phyloP scores from a whole-genome alignment of 2,329 filamentous ascomycete genomes.

The Sclerotinia spermophila region DNA sequence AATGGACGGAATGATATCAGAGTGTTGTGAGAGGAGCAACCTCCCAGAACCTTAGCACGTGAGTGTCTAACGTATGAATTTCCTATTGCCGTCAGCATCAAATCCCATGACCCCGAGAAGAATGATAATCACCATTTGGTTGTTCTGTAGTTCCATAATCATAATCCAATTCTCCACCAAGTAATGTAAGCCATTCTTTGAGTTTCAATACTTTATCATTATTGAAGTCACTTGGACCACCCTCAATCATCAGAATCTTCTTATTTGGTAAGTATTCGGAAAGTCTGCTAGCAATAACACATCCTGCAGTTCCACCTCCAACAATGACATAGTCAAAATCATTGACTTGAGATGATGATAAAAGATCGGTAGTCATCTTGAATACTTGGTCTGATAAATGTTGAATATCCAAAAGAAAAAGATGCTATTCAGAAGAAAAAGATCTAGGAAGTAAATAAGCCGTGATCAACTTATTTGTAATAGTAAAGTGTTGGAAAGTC shows the following conservation, averaged over 20 bases:
- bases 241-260: conserved; percentile 79
- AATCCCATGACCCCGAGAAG: background rate
- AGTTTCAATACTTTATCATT: conserved; percentile 83
- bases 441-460: background rate
- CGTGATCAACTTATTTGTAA: conserved; percentile 9
- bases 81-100: conserved; percentile 46
- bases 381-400: background rate
- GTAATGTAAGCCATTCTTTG: conserved; percentile 79
- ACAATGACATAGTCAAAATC: conserved; percentile 48
- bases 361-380: conserved; percentile 35
- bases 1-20: conserved; percentile 91
- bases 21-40: conserved; percentile 92
- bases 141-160: conserved; percentile 85
- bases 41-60: conserved; percentile 85
- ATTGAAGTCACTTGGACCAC: conserved; percentile 83
- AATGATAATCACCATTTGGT: conserved; percentile 74
- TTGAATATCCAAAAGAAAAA: background rate
- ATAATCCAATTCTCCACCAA: conserved; percentile 86
- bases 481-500: background rate
- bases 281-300: conserved; percentile 45
- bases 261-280: conserved; percentile 79
- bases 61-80: conserved; percentile 92
- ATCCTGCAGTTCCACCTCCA: conserved; percentile 50
- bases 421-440: background rate
- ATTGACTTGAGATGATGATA: conserved; percentile 34